Conservation (phyloP, 306 rosid genomes). For the Sphenostylis stenocarpa region DNA sequence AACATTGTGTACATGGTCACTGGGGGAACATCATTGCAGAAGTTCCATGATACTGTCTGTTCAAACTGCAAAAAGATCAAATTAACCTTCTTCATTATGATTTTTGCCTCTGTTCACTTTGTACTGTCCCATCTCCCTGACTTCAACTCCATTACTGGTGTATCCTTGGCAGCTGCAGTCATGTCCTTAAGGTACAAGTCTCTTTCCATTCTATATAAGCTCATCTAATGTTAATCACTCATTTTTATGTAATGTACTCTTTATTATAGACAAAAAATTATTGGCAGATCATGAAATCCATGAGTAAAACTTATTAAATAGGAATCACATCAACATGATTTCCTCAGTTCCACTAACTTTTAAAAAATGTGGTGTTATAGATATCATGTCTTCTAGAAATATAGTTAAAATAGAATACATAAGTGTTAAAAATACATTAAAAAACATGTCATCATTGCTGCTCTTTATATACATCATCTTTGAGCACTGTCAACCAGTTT, state of each 20-base stretch:
- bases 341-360: neutral
- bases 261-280: neutral
- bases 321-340: neutral
- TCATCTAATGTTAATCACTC: too few relatives aligned
- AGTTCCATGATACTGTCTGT: constrained; percentile 55
- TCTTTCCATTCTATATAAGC: neutral
- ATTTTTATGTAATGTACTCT: neutral
- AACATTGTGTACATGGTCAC: constrained; percentile 81
- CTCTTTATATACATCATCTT: neutral
- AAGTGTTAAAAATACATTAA: too few relatives aligned
- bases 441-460: too few relatives aligned
- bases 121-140: constrained; percentile 82
- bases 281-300: neutral
- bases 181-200: constrained; percentile 70
- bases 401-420: too few relatives aligned
- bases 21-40: constrained; percentile 69
- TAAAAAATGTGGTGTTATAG: too few relatives aligned
- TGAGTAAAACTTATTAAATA: neutral
- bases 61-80: constrained; percentile 49
- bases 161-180: constrained; percentile 77
- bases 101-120: constrained; percentile 81
- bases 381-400: too few relatives aligned
- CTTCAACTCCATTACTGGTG: constrained; percentile 67
- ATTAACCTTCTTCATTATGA: constrained; percentile 68
- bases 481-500: neutral